These are phyloP conservation scores for Dipsacomyces acuminosporus DNA, from an alignment of 371 early-diverging fungal genomes.

Conservation along the genomic window DNA sequence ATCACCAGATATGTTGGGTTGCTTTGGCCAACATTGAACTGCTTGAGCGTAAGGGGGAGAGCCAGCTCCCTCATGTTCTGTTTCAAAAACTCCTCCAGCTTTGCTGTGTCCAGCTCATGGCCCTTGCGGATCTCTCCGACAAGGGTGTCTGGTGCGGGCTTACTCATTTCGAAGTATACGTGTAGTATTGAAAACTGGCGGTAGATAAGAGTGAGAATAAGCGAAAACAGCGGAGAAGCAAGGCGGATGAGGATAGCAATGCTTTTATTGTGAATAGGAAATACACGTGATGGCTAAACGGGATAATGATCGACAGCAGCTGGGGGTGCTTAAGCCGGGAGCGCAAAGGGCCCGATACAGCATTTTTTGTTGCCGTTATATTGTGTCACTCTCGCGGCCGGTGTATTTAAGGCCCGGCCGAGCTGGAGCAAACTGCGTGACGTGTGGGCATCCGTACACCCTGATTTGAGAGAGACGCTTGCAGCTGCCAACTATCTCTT, in stretches of 20 bases:
- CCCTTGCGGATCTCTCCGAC: slow-evolving; percentile 43
- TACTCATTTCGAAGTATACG: not conserved
- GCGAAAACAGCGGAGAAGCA: not conserved
- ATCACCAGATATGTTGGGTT: slow-evolving; percentile 80
- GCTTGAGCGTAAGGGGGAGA: slow-evolving; percentile 63
- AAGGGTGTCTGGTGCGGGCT: slow-evolving; percentile 7
- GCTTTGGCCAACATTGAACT: slow-evolving; percentile 85
- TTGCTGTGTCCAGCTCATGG: slow-evolving; percentile 58
- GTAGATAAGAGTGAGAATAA: no score
- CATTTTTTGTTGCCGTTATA: slow-evolving; percentile 10
- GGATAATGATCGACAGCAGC: no score
- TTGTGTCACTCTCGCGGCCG: slow-evolving; percentile 58
- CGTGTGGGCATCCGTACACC: slow-evolving; percentile 68
- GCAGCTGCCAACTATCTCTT: slow-evolving; percentile 50
- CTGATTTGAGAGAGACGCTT: slow-evolving; percentile 49
- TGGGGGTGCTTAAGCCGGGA: no score
- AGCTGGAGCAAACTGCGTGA: slow-evolving; percentile 54
- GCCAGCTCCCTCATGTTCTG: slow-evolving; percentile 53
- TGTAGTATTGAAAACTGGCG: slow-evolving; percentile 13
- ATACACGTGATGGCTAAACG: not conserved
- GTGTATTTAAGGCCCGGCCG: slow-evolving; percentile 54
- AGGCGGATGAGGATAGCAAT: not conserved
- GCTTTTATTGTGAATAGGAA: not conserved
- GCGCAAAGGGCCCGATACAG: no score
- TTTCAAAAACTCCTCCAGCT: slow-evolving; percentile 56